These are phyloP conservation scores for Mycena kentingensis DNA, from an alignment of 768 basidiomycete species.

Conservation along the genomic window DNA sequence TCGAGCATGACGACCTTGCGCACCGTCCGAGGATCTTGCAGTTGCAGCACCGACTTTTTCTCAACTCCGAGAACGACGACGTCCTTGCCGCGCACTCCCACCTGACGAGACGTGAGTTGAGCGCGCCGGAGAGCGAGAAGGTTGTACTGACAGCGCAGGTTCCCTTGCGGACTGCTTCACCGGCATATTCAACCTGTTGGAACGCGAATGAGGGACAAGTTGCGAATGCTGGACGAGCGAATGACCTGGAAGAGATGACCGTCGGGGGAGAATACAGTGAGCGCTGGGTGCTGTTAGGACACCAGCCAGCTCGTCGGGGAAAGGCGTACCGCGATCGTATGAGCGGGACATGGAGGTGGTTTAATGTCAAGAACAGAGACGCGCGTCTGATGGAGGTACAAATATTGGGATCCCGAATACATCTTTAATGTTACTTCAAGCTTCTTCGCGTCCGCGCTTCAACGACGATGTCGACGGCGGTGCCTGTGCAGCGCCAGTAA, in stretches of 20 bases:
- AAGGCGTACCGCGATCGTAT: constrained; percentile 85
- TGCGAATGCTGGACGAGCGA: constrained; percentile 9
- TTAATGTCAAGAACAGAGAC: neutral
- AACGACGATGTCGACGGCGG: constrained; percentile 30
- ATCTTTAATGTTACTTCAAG: constrained; percentile 21
- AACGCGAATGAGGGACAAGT: constrained; percentile 19
- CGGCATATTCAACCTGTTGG: constrained; percentile 92
- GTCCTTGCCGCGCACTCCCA: constrained; percentile 92
- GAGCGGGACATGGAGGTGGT: constrained; percentile 77
- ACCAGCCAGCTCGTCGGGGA: neutral
- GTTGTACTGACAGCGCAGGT: constrained; percentile 81
- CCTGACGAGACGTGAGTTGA: constrained; percentile 46
- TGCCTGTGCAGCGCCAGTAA: constrained; percentile 68
- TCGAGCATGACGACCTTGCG: constrained; percentile 98
- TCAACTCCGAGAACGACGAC: constrained; percentile 97
- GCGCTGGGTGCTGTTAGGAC: constrained; percentile 52
- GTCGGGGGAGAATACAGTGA: constrained; percentile 98
- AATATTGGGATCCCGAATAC: constrained; percentile 6
- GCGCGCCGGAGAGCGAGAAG: constrained; percentile 9
- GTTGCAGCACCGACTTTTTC: constrained; percentile 96
- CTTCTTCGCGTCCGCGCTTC: constrained; percentile 40
- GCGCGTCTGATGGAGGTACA: too few species aligned
- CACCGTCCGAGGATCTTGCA: constrained; percentile 97
- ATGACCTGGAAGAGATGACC: constrained; percentile 96
- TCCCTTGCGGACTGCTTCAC: constrained; percentile 96